Evolutionary conservation across 1,139 yeast species (phyloP), one percentile per base, ranked within the genome.

Genomic region (Protomyces inundatus): DNA sequence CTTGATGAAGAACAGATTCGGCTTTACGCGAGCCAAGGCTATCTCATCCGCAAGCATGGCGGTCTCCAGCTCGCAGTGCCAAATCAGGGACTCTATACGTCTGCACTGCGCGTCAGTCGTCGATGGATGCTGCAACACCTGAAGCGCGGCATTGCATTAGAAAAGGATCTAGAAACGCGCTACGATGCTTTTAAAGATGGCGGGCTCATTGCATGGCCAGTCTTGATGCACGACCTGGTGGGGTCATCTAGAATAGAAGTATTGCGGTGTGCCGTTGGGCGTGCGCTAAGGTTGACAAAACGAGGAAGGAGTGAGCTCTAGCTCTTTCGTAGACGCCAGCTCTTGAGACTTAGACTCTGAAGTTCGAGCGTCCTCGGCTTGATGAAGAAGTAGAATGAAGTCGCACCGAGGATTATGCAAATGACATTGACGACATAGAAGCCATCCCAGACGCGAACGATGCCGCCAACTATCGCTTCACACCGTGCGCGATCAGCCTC

Each of bases 391-490:
- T 84, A 79, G 73, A 87, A 88, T 16, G 90, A 77, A 0, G 79
- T n/a, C 9, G 86, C 66, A 0, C 98, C 98, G 51, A 88, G 67
- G 0, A 74, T 59, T 3, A 91, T 82, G 74, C 98, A 91, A 10
- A 90, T 65, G 5, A 83, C 66, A 72, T 90, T 91, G 59, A 95
- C 86, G 61, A 83, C 81, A 73, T 86, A 90, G 75, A 90, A 93
- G 0, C 98, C 98, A 74, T 93, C 98, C 65, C 82, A 79, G 0
- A 81, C 66, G 3, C 83, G 76, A 0, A 72, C 70, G 69, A 90
- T 83, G 2, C 67, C 68, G 0, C 97, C 97, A 0, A 84, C 85
- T 4, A 51, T 59, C 12, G 70, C 73, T 5, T 73, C 75, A 73
- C 96, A 89, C 64, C 75, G 70, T 36, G 77, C 77, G 70, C 82